Base-by-base conservation (phyloP, 495 filamentous ascomycete species). In the Neurospora sp. region DNA sequence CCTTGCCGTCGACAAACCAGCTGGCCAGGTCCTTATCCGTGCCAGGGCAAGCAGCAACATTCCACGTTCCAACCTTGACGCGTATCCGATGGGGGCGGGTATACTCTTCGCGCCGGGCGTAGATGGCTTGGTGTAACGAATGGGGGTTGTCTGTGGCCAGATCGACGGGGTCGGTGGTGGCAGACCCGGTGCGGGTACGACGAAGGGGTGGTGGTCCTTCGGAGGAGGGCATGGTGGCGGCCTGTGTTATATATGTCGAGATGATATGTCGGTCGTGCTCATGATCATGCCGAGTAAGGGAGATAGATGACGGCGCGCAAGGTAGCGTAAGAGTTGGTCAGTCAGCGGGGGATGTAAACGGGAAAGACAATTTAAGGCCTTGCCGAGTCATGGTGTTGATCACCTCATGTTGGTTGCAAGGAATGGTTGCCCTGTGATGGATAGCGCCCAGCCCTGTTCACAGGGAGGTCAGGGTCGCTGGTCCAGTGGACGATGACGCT, bases 31-130 rank as follows among this genome's bases (percentile, higher is more conserved):
- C 94, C 74, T 92, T 91, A 79, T 97, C 94, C 2, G 93, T 94
- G 40, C 91, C 92, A 46, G 90, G 86, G 72, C 91, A 87, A 2
- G 91, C 89, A 9, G 94, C 96, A 38, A 98, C 93, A 81, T 99
- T 99, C 96, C 96, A 99, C 2, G 91, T 90, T 6, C 94, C 96
- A 31, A 98, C 84, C 77, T 97, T 98, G 76, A 98, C 87, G 71
- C 88, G 89, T 71, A 97, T 87, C 39, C 87, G 86, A 71, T 86
- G 86, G 39, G 89, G 86, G 14, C 86, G 87, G 10, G 90, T 91
- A 78, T 94, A 99, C 76, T 98, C 94, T 44, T 88, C 81, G 73
- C 89, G 89, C 53, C 96, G 85, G 12, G 90, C 89, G 78, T 89
- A 87, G 20, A 98, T 83, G 3, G 85, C 84, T 39, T 80, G 81